Conservation (phyloP, 176 grass and related monocot genomes). For the Triticum dicoccoides region DNA sequence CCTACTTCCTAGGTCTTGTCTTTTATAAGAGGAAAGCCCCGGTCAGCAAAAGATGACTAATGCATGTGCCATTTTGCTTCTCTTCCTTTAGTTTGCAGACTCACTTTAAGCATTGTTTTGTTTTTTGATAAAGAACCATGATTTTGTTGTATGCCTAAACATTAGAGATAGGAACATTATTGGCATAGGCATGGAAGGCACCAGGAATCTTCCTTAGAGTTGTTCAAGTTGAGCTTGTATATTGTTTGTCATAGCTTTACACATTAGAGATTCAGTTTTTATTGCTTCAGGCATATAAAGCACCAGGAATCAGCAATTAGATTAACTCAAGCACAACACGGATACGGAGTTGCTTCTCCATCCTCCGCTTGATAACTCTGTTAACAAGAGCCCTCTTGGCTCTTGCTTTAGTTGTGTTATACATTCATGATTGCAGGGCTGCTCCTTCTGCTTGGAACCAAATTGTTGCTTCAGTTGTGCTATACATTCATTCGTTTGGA, state of each 20-base stretch:
- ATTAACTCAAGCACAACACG: too few species aligned
- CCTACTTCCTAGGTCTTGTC: not conserved
- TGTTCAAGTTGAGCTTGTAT: fast-evolving
- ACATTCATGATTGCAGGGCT: not conserved
- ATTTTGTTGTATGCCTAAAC: not conserved
- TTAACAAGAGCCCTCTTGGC: too few species aligned
- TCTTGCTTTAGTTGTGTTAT: not conserved
- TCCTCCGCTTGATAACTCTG: too few species aligned
- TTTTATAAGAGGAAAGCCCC: not conserved
- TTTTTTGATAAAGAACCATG: not conserved
- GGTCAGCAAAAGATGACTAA: not conserved
- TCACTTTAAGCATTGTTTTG: not conserved
- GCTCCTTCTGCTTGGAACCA: not conserved
- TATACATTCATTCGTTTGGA: too few species aligned
- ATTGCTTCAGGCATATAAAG: not conserved
- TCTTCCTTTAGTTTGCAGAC: not conserved
- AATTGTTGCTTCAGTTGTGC: not conserved
- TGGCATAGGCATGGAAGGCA: not conserved
- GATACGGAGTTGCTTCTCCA: too few species aligned
- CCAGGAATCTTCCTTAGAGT: not conserved
- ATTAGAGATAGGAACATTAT: not conserved
- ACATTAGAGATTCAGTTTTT: not conserved
- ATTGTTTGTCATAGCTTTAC: too few species aligned
- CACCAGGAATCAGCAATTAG: too few species aligned
- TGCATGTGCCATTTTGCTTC: not conserved